These are phyloP conservation scores for Penicillium steckii DNA, from an alignment of 495 filamentous ascomycete species.

Conservation along the genomic window DNA sequence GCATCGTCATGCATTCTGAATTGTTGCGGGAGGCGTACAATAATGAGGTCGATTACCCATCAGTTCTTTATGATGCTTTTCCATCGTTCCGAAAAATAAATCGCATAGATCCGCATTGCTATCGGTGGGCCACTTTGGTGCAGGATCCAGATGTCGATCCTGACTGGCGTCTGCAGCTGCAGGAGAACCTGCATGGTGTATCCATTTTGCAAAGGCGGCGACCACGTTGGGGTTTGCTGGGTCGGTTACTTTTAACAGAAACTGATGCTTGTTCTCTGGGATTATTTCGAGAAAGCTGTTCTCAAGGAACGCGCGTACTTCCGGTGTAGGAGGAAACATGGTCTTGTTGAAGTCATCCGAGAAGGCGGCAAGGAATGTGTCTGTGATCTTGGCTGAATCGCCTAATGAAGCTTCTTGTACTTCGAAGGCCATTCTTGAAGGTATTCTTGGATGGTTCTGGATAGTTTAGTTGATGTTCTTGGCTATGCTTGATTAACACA, in stretches of 20 bases:
- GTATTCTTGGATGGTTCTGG: too few species aligned
- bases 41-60: slow-evolving; percentile 29
- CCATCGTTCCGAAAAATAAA: slow-evolving; percentile 25
- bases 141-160: slow-evolving; percentile 4
- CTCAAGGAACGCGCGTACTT: slow-evolving; percentile 21
- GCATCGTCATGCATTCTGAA: too few species aligned
- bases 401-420: slow-evolving; percentile 6
- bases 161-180: slow-evolving; percentile 9
- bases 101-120: slow-evolving; percentile 21
- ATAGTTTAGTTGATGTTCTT: too few species aligned
- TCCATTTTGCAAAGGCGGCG: slow-evolving; percentile 29
- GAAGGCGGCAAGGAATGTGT: slow-evolving; percentile 25
- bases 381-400: slow-evolving; percentile 17
- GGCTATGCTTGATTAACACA: too few species aligned
- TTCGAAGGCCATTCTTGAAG: slow-evolving; percentile 17
- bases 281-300: background rate
- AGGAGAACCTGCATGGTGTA: background rate
- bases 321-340: slow-evolving; percentile 28
- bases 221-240: slow-evolving; percentile 7
- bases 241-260: slow-evolving; percentile 18
- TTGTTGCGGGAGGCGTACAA: slow-evolving; percentile 22
- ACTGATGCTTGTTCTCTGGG: background rate
- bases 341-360: slow-evolving; percentile 14
- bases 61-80: slow-evolving; percentile 8
- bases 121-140: slow-evolving; percentile 12